Base-by-base conservation (phyloP, 129 eudicot species). In the Glebionis coronaria region DNA sequence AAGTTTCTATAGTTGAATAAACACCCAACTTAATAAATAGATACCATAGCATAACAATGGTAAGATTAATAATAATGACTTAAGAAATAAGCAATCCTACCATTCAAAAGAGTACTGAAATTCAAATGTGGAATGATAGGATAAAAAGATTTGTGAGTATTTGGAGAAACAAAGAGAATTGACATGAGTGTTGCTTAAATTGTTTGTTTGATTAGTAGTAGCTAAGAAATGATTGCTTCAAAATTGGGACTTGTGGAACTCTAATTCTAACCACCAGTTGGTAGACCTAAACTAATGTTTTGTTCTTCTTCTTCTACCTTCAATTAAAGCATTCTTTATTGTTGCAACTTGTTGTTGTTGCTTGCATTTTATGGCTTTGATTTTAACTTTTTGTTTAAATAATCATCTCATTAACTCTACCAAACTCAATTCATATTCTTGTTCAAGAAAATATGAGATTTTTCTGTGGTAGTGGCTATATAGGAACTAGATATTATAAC, bases 221-320 rank as follows among this genome's bases (percentile, higher is more conserved):
- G 72, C 78, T 73, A 42, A 72, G 15, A 71, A 64, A 67, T 72
- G 80, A 69, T 76, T 76, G 87, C 90, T 82, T 82, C 56, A 82
- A 79, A 62, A 67, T 74, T 19, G 82, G 74, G 83, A 81, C 79
- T 81, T 76, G 76, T 76, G 83, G 74, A 79, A 70, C 79, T 79
- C 90, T 76, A 70, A 70, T 70, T 70, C 67, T 70, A 76, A 88
- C 97, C 47, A 91, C 97, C 90, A 91, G 96, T 88, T 79, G 96
- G 96, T 91, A 72, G 85, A 87, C 95, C 90, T 84, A 91, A 88
- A 83, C 60, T 66, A 52, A 4, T 64, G 63, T 21, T 59, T 61
- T 42, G 6, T 61, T 46, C 72, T 77, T 73, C 51, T 31, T 56
- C 79, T 82, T 82, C 74, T 61, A 69, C 63, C 70, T 76, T 61